Evolutionary conservation across 306 rosid genomes (phyloP), one percentile per base, ranked within the genome.

Genomic region (Malus sylvestris): DNA sequence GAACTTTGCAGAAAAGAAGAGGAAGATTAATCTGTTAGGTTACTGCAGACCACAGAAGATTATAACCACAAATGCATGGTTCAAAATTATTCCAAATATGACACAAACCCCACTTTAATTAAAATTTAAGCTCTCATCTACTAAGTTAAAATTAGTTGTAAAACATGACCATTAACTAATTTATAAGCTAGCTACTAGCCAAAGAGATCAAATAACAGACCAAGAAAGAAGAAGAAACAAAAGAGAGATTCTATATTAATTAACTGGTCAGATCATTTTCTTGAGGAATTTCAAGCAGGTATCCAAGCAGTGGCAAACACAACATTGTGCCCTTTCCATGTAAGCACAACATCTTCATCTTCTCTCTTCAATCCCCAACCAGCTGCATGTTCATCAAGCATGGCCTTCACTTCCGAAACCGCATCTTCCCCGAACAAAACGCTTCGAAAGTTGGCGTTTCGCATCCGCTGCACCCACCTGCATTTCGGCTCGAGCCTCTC

Each of bases 321-420:
- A 19, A 95, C 99, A 67, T 95, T 90, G 72, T 95, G 99, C 0
- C 99, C 99, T 81, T 95, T 95, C 99, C 99, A 95, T 0, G 99
- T 95, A 32, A 95, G 96, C 66, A 95, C 84, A 74, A 95, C 80
- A 74, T 88, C 82, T 8, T 90, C 87, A 4, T 92, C 97, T 44
- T 92, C 99, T 70, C 84, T 92, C 97, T 95, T 95, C 67, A 90
- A 64, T 2, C 99, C 99, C 99, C 99, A 95, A 1, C 99, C 99
- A 2, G 96, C 97, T 2, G 99, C 96, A 77, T 95, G 97, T 73
- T 92, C 97, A 67, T 92, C 99, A 1, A 95, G 96, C 97, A 92
- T 92, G 1, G 76, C 62, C 82, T 89, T 92, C 67, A 92, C 96
- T 81, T 95, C 98, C 30, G 71, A 70, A 22, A 89, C 86, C 2